A percentile compares a stretch with the other conserved stretches of the same genome.
Evolutionary conservation across 768 basidiomycete species (phyloP).

Genomic region (Tulasnella sp.): DNA sequence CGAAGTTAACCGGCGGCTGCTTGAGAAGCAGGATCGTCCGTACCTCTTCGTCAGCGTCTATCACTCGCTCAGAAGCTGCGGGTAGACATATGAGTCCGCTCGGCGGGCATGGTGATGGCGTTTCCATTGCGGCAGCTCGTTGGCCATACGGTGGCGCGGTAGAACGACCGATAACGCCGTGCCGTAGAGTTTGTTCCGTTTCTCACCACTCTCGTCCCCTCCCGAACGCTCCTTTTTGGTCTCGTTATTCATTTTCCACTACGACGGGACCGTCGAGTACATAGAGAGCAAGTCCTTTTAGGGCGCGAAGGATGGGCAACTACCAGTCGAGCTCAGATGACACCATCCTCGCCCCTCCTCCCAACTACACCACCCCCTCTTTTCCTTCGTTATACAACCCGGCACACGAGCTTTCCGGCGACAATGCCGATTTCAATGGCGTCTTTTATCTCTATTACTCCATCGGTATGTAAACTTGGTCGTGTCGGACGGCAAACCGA

Average conservation of each 20-base stretch:
- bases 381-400: slow-evolving; percentile 16
- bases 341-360: slow-evolving; percentile 13
- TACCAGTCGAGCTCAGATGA: background rate
- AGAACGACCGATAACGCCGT: too few relatives aligned
- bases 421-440: background rate
- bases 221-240: too few relatives aligned
- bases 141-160: too few relatives aligned
- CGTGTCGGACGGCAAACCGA: background rate
- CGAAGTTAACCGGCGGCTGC: too few relatives aligned
- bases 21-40: background rate
- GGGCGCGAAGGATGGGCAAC: slow-evolving; percentile 11
- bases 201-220: too few relatives aligned
- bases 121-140: too few relatives aligned
- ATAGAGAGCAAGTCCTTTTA: too few relatives aligned
- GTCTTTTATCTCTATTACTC: slow-evolving; percentile 14
- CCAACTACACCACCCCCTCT: slow-evolving; percentile 13
- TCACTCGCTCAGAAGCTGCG: background rate
- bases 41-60: slow-evolving; percentile 15
- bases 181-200: too few relatives aligned
- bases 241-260: too few relatives aligned
- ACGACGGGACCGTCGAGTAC: too few relatives aligned
- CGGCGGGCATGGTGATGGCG: too few relatives aligned
- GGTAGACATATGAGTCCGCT: background rate
- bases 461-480: background rate
- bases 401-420: slow-evolving; percentile 3